Conservation (phyloP, 495 filamentous ascomycete genomes). For the Amorphotheca resinae region DNA sequence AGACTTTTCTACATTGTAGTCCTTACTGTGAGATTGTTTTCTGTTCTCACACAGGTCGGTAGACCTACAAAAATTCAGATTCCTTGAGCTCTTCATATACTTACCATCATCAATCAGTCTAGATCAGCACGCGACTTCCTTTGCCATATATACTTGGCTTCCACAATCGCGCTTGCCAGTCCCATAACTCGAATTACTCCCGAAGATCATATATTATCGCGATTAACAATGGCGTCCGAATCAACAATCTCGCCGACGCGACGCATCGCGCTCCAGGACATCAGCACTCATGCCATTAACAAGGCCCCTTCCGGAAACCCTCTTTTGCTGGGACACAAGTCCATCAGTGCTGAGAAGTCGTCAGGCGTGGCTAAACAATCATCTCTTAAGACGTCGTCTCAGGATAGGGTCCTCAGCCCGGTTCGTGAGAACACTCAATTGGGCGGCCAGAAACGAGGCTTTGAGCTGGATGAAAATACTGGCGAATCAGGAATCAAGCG, state of each 20-base stretch:
- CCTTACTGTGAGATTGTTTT: no score
- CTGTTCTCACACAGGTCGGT: no score
- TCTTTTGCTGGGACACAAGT: neutral
- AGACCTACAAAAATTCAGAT: no score
- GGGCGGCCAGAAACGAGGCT: neutral
- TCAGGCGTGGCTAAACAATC: constrained; percentile 1
- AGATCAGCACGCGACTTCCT: no score
- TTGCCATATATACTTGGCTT: no score
- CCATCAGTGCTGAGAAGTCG: constrained; percentile 1
- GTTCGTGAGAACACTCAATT: constrained; percentile 1
- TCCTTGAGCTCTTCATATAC: no score
- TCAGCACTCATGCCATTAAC: constrained; percentile 29
- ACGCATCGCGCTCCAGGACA: constrained; percentile 27
- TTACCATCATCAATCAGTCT: no score
- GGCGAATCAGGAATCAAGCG: no score
- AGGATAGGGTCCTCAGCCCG: neutral
- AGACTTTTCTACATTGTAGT: no score
- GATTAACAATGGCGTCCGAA: constrained; percentile 13
- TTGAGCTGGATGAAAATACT: neutral
- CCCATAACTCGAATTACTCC: no score
- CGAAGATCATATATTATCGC: no score
- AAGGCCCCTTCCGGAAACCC: constrained; percentile 9
- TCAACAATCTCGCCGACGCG: constrained; percentile 26
- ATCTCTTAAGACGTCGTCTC: neutral
- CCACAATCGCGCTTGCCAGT: no score